Conservation (phyloP, 2,329 filamentous ascomycete genomes). For the Colletotrichum cuscutae region DNA sequence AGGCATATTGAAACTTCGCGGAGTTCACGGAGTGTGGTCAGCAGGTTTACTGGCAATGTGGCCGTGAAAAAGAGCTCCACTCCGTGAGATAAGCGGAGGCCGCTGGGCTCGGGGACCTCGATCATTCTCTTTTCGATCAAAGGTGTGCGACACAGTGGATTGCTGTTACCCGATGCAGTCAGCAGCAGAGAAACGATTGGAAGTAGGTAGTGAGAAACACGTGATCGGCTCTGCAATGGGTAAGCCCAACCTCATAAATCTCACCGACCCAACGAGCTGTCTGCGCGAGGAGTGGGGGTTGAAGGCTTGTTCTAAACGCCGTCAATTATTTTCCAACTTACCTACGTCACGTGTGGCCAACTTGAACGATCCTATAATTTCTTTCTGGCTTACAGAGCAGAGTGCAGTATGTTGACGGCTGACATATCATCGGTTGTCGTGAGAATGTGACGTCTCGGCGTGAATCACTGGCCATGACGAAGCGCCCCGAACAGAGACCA, state of each 20-base stretch:
- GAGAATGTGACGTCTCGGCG: background rate
- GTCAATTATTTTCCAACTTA: background rate
- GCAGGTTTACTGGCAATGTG: background rate
- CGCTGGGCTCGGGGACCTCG: background rate
- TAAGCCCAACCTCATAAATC: background rate
- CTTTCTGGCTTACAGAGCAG: conserved; percentile 20
- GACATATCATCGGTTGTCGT: conserved; percentile 6
- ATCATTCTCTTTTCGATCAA: background rate
- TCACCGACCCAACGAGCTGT: background rate
- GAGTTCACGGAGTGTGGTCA: conserved; percentile 11
- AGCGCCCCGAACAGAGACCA: too few species aligned
- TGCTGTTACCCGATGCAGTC: background rate
- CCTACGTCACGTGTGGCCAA: background rate
- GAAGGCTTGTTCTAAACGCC: background rate
- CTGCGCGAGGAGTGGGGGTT: too few species aligned
- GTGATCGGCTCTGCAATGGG: background rate
- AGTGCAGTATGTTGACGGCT: conserved; percentile 21
- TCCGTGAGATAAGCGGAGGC: conserved; percentile 8
- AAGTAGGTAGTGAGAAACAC: background rate
- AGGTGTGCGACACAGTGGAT: background rate
- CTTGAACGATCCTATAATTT: background rate
- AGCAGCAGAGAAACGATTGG: background rate
- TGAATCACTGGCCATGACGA: background rate
- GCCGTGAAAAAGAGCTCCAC: background rate
- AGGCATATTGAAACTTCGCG: background rate